Base-by-base conservation (phyloP, 1,139 yeast species). In the Lodderomyces metapsilosis region DNA sequence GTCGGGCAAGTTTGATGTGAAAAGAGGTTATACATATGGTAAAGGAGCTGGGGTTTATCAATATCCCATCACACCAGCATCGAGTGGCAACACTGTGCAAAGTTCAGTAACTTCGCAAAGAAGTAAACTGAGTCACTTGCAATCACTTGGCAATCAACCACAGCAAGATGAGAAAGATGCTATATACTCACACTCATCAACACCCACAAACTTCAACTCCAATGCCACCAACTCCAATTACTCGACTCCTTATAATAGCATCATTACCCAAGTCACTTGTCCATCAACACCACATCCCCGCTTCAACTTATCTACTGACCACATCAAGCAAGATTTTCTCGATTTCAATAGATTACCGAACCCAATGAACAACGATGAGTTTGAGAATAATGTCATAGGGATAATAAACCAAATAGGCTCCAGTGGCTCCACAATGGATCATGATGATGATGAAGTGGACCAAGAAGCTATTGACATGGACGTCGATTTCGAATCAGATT, bases 1-100 rank as follows among this genome's bases (percentile, higher is more conserved):
- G 5, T 28, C 32, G 8, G 15, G 18, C 32, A 28, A 28, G 17
- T 28, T 13, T 28, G 32, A 28, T 10, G 8, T 15, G 3, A 15
- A 28, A 6, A 16, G 18, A 15, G 11, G 4, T 11, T 7, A 13
- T 4, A 15, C 16, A 12, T 4, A 25, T 4, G 10, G 9, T 7
- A 28, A 28, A 5, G 3, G 30, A 4, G 16, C 16, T 12, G 8
- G 16, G 16, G 9, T 3, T 12, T 28, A 15, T 15, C 32, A 28
- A 15, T 28, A 28, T 28, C 32, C 18, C n/a, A 13, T 28, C 32
- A 28, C 32, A 4, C 32, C 32, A 6, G 32, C 32, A 15, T 28
- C 32, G n/a, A 28, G 18, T 16, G 12, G 32, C 12, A 16, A 28
- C 12, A 15, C 6, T 4, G 12, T 15, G 9, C 18, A 15, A 15